These are phyloP conservation scores for Arabis alpina DNA, from an alignment of 345 rosid genomes.

Conservation along the genomic window DNA sequence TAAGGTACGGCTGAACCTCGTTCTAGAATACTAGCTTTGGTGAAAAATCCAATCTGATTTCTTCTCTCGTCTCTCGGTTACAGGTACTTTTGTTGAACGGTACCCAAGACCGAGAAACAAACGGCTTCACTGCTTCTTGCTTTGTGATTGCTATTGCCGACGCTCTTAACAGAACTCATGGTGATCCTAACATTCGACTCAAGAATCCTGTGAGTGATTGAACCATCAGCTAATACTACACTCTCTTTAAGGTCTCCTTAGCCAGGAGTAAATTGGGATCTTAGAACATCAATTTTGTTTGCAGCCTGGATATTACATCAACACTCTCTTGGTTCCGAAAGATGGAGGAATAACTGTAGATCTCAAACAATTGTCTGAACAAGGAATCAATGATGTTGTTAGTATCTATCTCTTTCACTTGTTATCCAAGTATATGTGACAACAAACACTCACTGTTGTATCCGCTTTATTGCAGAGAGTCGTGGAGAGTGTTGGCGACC, in stretches of 20 bases:
- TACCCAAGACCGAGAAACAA: constrained; percentile 81
- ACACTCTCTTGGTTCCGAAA: constrained; percentile 78
- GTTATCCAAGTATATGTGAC: background rate
- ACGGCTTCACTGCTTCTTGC: constrained; percentile 74
- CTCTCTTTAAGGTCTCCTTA: constrained; percentile 18
- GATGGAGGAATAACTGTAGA: constrained; percentile 70
- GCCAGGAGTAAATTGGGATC: background rate
- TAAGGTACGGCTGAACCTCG: constrained; percentile 54
- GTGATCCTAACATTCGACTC: constrained; percentile 67
- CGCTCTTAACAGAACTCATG: constrained; percentile 76
- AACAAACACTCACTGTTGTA: constrained; percentile 3
- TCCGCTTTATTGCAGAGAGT: constrained; percentile 52
- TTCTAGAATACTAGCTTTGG: constrained; percentile 6
- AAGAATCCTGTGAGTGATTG: constrained; percentile 60
- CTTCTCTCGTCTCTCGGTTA: background rate
- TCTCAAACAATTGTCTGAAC: constrained; percentile 56
- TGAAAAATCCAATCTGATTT: background rate
- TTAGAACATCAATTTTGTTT: constrained; percentile 29
- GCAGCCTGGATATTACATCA: constrained; percentile 83
- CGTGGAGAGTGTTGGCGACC: constrained; percentile 59
- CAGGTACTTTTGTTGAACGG: constrained; percentile 86
- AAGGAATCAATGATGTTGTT: constrained; percentile 79
- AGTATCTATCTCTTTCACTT: constrained; percentile 24
- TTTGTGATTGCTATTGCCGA: constrained; percentile 80
- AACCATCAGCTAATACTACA: background rate